Evolutionary conservation across 768 basidiomycete species (phyloP).

Genomic region (Amanita phalloides): DNA sequence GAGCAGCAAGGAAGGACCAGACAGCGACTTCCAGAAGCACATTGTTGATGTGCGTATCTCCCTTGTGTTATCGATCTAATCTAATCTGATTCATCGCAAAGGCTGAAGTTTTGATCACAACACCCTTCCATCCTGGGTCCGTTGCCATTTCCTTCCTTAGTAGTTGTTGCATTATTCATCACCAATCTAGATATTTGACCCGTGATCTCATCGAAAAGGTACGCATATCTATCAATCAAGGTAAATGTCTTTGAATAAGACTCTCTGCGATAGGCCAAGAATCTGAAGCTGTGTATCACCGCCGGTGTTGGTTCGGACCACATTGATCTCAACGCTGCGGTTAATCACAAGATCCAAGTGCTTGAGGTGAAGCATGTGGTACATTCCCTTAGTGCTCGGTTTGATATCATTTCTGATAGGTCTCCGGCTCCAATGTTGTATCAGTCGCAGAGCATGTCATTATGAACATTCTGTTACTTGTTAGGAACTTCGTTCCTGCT

Average conservation of each 20-base stretch:
- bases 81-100: constrained; percentile 13
- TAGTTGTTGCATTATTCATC: background rate
- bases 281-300: constrained; percentile 83
- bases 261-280: constrained; percentile 49
- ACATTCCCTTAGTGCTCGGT: background rate
- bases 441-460: constrained; percentile 88
- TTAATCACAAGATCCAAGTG: constrained; percentile 70
- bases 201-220: constrained; percentile 62
- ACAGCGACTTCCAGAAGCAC: constrained; percentile 77
- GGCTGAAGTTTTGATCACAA: constrained; percentile 76
- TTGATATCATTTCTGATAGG: constrained; percentile 20
- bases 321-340: constrained; percentile 83
- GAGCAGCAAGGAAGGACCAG: constrained; percentile 73
- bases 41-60: constrained; percentile 53
- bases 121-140: constrained; percentile 74
- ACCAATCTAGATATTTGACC: constrained; percentile 49
- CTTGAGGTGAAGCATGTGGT: constrained; percentile 38
- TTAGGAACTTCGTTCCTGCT: constrained; percentile 82
- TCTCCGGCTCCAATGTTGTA: constrained; percentile 83
- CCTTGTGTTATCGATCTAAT: constrained; percentile 5
- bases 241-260: background rate
- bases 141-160: constrained; percentile 1
- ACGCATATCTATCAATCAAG: background rate
- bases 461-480: constrained; percentile 85
- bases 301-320: constrained; percentile 90